A percentile compares a stretch with the other conserved stretches of the same genome.
Evolutionary conservation across 2,329 filamentous ascomycete species (phyloP).

Genomic region (Fusarium pseudocircinatum): DNA sequence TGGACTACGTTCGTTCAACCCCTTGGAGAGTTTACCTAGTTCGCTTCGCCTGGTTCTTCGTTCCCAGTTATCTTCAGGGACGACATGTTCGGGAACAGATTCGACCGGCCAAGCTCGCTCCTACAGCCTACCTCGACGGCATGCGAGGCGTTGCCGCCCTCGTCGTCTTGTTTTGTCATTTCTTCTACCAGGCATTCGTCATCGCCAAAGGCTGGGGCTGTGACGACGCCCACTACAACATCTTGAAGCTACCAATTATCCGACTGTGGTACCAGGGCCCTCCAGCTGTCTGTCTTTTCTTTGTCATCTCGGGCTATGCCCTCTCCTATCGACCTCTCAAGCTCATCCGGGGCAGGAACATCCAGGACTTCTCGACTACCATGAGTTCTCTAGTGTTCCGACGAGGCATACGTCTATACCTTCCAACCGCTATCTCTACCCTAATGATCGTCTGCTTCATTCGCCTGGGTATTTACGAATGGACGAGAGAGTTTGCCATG

Average conservation of each 20-base stretch:
- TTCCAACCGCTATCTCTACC: constrained; percentile 62
- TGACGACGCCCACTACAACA: constrained; percentile 54
- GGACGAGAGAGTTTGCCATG: constrained; percentile 57
- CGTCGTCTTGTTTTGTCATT: constrained; percentile 67
- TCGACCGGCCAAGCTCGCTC: constrained; percentile 55
- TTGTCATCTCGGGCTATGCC: constrained; percentile 70
- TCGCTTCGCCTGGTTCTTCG: constrained; percentile 55
- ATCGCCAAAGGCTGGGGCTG: constrained; percentile 62
- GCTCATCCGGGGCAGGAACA: constrained; percentile 51
- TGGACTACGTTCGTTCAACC: constrained; percentile 44
- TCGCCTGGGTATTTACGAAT: constrained; percentile 58
- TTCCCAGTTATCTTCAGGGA: constrained; percentile 64
- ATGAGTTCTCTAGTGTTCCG: constrained; percentile 63
- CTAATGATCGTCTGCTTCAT: constrained; percentile 57
- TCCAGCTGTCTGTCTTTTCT: constrained; percentile 69
- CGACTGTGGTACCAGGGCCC: constrained; percentile 65
- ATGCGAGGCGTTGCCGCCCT: constrained; percentile 66
- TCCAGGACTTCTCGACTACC: constrained; percentile 54
- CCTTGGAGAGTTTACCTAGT: constrained; percentile 52
- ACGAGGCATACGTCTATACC: constrained; percentile 61
- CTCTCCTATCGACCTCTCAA: constrained; percentile 64
- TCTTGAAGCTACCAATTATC: constrained; percentile 64
- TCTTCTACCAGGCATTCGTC: constrained; percentile 61
- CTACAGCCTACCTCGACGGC: constrained; percentile 67
- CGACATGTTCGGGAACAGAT: constrained; percentile 54